Evolutionary conservation across 345 rosid genomes (phyloP).

Genomic region (Camelina hispida): DNA sequence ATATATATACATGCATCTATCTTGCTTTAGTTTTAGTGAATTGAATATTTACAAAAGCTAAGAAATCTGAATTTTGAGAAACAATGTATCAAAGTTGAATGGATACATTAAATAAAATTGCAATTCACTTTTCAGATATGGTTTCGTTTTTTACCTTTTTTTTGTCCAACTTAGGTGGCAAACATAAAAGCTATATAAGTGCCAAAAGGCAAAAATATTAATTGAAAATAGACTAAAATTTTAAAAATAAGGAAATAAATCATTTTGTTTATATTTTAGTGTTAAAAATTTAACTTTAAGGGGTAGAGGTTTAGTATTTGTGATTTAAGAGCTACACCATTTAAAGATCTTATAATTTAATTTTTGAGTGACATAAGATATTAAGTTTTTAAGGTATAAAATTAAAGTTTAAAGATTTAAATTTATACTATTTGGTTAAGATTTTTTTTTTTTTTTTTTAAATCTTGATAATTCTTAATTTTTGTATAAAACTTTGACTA

Average conservation of each 20-base stretch:
- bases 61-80: not conserved
- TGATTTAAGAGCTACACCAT: not conserved
- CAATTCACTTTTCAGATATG: not conserved
- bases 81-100: not conserved
- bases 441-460: not conserved
- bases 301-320: not conserved
- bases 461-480: not conserved
- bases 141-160: not conserved
- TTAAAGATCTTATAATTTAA: too few species aligned
- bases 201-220: not conserved
- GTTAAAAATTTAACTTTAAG: not conserved
- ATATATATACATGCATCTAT: not conserved
- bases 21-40: constrained; percentile 2
- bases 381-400: not conserved
- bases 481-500: too few species aligned
- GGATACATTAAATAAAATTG: not conserved
- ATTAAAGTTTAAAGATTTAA: not conserved
- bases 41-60: not conserved
- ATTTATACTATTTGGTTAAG: not conserved
- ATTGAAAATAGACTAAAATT: not conserved
- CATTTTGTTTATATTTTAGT: not conserved
- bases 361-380: too few species aligned
- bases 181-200: not conserved
- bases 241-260: not conserved
- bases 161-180: not conserved